phyloP scores from a whole-genome alignment of 495 filamentous ascomycete species.

The Hyaloscypha variabilis region DNA sequence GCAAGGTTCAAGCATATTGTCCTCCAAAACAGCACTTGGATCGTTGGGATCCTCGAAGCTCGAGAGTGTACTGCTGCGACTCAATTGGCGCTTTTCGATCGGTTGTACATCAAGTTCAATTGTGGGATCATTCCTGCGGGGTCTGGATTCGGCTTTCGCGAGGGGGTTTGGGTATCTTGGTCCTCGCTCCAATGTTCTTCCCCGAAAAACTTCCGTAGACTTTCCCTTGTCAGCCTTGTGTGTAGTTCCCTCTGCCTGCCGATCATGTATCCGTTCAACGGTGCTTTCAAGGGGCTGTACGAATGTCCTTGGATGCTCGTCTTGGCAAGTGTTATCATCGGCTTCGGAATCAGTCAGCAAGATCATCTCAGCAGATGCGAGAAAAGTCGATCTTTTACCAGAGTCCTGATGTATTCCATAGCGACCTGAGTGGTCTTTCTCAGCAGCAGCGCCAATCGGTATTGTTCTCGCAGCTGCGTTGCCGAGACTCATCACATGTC shows the following conservation, averaged over 20 bases:
- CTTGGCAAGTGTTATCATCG: not conserved
- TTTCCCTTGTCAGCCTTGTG: constrained; percentile 14
- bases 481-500: constrained; percentile 30
- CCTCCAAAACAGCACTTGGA: constrained; percentile 26
- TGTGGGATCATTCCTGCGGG: constrained; percentile 11
- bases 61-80: constrained; percentile 30
- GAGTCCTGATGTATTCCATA: not conserved
- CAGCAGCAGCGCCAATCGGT: not conserved
- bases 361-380: not conserved
- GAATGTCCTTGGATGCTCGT: not conserved
- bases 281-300: not conserved
- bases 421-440: not conserved
- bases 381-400: not conserved
- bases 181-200: constrained; percentile 16
- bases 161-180: constrained; percentile 27
- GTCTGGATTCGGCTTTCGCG: constrained; percentile 24
- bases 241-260: not conserved
- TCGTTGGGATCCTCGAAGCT: constrained; percentile 27
- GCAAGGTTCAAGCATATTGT: constrained; percentile 31
- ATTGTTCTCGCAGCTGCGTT: constrained; percentile 8
- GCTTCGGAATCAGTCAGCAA: not conserved
- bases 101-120: constrained; percentile 27
- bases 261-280: not conserved
- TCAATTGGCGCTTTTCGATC: constrained; percentile 19
- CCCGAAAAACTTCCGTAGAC: constrained; percentile 19